Base-by-base conservation (phyloP, 2,329 filamentous ascomycete species). In the Emydomyces testavorans region DNA sequence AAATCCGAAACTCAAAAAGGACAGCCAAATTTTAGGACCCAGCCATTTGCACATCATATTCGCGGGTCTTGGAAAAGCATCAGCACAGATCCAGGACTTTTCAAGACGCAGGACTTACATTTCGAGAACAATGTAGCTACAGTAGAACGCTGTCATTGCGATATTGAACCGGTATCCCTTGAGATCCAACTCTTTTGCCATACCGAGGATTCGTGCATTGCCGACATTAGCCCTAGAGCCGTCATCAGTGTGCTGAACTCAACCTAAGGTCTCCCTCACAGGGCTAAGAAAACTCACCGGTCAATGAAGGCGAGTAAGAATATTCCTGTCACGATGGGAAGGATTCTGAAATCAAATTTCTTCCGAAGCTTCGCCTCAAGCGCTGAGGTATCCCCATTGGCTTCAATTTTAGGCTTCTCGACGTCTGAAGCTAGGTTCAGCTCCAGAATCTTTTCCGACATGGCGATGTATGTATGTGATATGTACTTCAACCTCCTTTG, bases 31-130 rank as follows among this genome's bases (percentile, higher is more conserved):
- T 11, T 46, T 46, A n/a, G 44, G 44, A 1, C 44, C 44, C 3
- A 46, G n/a, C 26, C 44, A 24, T 29, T 46, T 46, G 36, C 44
- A 46, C 44, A 46, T 46, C 36, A 46, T 46, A 21, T 46, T 46
- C 15, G 44, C 44, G 6, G 44, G 44, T 21, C 44, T 46, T 32
- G 16, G 7, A 2, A 7, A 13, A 2, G 2, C 32, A 13, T 45
- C 32, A 45, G 42, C 21, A 37, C 13, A 4, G 8, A 20, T 26
- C 21, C 6, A 13, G 6, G n/a, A 8, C 3, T n/a, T 28, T 37
- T 15, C 13, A 20, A 10, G 18, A 2, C 3, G 16, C 28, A 16
- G n/a, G n/a, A 6, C 44, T 46, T 32, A 46, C 44, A 46, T 46
- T 15, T 46, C 44, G 24, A 46, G 44, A 39, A 46, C 34, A 16